Base-by-base conservation (phyloP, 192 early-diverging fungal species). In the Spizellomyces punctatus region DNA sequence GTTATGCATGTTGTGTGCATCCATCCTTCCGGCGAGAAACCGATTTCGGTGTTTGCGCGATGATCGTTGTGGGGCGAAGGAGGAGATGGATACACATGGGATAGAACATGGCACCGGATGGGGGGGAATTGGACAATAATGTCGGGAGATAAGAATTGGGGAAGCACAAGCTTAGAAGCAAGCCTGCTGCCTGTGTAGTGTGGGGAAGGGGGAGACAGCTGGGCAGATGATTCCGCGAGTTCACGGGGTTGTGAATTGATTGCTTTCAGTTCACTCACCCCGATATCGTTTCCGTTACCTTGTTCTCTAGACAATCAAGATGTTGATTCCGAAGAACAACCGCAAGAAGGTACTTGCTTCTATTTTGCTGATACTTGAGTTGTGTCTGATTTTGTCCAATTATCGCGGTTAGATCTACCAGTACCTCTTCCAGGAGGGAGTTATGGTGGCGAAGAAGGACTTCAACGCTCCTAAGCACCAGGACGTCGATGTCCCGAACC, bases 391-490 rank as follows among this genome's bases (percentile, higher is more conserved):
- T 94, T 84, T 91, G 92, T 89, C 88, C 91, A 10, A 36, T 67
- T 6, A 17, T 69, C 22, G 36, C 16, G 16, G 6, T 10, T 41
- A 72, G 82, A 95, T 98, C 87, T 95, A 95, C 92, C 92, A 95
- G 86, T 88, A 70, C 69, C 81, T 71, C 63, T 80, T 82, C 83
- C 81, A 77, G 73, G 97, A 99, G 83, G 97, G 97, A 74, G 96
- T 96, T 78, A 85, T 99, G 77, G 97, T 99, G 67, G 97, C 95
- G 82, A 92, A 96, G 88, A 99, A 99, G 90, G 96, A 99, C 90
- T 97, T 88, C 91, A 95, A 99, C 83, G 88, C 88, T 45, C 86
- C 92, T 74, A 94, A 93, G 84, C 97, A 99, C 90, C 81, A 89
- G 75, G 96, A 99, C 73, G 89, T 99, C 79, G 90, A 95, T 76